Evolutionary conservation across 768 basidiomycete species (phyloP).

Genomic region (Coprinopsis cinerea): DNA sequence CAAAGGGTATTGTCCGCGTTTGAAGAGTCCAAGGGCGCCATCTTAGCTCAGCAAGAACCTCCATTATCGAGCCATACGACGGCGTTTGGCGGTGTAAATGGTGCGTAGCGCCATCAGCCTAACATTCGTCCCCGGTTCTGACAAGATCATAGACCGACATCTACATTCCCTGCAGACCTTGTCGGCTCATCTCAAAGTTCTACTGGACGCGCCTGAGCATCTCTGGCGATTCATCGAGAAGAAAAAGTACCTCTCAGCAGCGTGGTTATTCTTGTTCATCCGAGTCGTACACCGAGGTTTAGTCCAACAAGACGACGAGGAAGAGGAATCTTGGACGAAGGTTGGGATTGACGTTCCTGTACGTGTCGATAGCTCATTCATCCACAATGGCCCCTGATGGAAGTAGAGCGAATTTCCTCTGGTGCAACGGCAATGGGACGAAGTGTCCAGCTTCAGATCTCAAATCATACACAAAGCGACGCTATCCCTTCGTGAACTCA

Average conservation of each 20-base stretch:
- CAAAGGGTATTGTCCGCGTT: constrained; percentile 57
- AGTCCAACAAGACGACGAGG: constrained; percentile 55
- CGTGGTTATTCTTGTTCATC: constrained; percentile 83
- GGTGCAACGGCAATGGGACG: constrained; percentile 90
- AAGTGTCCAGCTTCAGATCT: constrained; percentile 76
- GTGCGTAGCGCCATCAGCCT: constrained; percentile 26
- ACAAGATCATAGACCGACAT: constrained; percentile 47
- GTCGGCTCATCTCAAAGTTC: constrained; percentile 86
- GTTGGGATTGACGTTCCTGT: constrained; percentile 63
- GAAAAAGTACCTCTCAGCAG: constrained; percentile 73
- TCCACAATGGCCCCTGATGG: constrained; percentile 3
- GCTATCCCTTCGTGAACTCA: constrained; percentile 60
- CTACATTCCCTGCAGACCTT: constrained; percentile 65
- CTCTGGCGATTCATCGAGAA: constrained; percentile 83
- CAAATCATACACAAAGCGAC: constrained; percentile 91
- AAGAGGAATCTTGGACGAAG: constrained; percentile 52
- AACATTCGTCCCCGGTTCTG: not conserved
- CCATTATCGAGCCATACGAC: constrained; percentile 37
- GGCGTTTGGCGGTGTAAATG: constrained; percentile 33
- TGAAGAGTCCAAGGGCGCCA: constrained; percentile 52
- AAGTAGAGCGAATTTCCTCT: constrained; percentile 79
- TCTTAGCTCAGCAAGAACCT: constrained; percentile 42
- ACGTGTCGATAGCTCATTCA: constrained; percentile 16
- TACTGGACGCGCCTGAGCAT: constrained; percentile 88
- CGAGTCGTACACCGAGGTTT: constrained; percentile 80